Base-by-base conservation (phyloP, 371 early-diverging fungal species). In the Neoconidiobolus thromboides region DNA sequence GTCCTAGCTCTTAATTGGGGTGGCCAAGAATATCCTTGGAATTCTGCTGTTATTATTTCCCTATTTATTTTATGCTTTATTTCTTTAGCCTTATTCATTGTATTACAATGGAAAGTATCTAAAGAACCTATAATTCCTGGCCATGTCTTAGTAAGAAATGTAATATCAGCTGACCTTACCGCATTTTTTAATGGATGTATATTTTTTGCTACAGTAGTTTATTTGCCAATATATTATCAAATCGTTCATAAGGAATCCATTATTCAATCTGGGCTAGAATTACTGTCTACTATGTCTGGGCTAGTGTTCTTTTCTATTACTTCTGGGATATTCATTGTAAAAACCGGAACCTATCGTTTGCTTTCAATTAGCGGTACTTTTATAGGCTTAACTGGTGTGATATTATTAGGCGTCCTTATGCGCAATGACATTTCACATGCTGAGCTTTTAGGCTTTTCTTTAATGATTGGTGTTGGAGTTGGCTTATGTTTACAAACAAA, bases 161-260 rank as follows among this genome's bases (percentile, higher is more conserved):
- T 80, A 48, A 62, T 70, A 26, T 69, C 71, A 0, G 71, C 80
- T 36, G 62, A 71, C 9, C 42, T 69, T 2, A 67, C 71, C 5
- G 65, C 71, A 15, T 76, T 85, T 63, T 76, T 73, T 54, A 55
- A 83, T 41, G 91, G 91, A 38, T 76, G 83, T 48, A 66, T 76
- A 26, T 82, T 86, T 61, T 78, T 84, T 54, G 76, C 78, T 15
- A 72, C 81, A 9, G 64, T 86, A 5, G 90, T 82, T 64, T 86
- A 83, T 67, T 72, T 82, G 6, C 79, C 87, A 1, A 54, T 79
- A 40, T 78, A 73, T 47, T 82, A 77, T 68, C 77, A 76, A 59
- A 62, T 72, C 47, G 71, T 74, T 53, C 65, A 71, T 6, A 41
- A 46, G 1, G 36, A 51, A 15, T 62, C 71, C 3, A 74, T 78